phyloP scores from a whole-genome alignment of 192 early-diverging fungal species.

The Phycomyces blakesleeanus region DNA sequence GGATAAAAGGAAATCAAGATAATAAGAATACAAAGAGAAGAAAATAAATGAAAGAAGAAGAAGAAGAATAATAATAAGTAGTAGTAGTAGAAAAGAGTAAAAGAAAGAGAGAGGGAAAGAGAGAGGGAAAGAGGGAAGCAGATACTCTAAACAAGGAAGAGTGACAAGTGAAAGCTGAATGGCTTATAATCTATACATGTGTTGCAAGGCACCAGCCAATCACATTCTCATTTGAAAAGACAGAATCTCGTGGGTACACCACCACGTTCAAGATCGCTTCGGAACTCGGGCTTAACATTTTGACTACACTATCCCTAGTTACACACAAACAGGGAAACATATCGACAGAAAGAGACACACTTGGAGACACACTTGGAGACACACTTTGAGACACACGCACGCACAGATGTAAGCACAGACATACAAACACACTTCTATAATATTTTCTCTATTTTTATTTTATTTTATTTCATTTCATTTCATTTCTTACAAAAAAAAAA shows the following conservation, averaged over 20 bases:
- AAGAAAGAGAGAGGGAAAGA: constrained; percentile 11
- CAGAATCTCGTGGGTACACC: constrained; percentile 3
- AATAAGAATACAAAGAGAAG: not conserved
- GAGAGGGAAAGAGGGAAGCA: not conserved
- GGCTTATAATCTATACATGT: not conserved
- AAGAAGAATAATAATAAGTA: too few species aligned
- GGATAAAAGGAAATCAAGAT: not conserved
- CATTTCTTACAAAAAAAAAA: constrained; percentile 8
- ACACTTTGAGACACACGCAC: too few species aligned
- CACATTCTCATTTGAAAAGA: not conserved
- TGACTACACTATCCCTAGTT: too few species aligned
- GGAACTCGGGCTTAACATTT: not conserved
- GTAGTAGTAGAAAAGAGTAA: not conserved
- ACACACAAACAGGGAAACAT: too few species aligned
- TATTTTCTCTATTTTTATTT: too few species aligned
- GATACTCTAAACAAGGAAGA: not conserved
- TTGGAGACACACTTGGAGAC: too few species aligned
- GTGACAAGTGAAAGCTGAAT: not conserved
- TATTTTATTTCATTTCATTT: too few species aligned
- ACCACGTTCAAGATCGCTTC: constrained; percentile 1
- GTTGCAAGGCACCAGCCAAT: not conserved
- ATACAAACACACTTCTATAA: too few species aligned
- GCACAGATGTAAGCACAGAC: too few species aligned
- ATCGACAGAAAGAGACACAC: too few species aligned
- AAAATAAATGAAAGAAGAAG: constrained; percentile 1